A percentile compares a stretch with the other conserved stretches of the same genome.
Evolutionary conservation across 805 yeast genomes (phyloP).

Genomic region (Pichia membranifaciens): DNA sequence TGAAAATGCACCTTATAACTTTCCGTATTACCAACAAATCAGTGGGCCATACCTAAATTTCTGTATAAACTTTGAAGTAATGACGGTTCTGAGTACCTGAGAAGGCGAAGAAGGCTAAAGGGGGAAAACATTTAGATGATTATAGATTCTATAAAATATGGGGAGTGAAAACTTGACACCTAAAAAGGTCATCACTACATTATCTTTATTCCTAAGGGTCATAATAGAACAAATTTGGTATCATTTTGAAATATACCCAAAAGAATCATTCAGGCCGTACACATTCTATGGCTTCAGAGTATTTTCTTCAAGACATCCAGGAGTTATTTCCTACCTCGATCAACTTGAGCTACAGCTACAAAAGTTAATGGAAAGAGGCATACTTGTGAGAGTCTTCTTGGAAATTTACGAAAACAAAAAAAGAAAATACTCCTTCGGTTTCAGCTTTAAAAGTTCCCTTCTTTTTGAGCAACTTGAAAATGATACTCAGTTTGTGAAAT

Average conservation of each 20-base stretch:
- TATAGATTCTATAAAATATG: not conserved
- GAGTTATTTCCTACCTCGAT: constrained; percentile 34
- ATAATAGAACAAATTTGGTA: constrained; percentile 46
- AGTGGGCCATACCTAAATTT: too few species aligned
- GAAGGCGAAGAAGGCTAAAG: too few species aligned
- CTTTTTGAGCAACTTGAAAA: constrained; percentile 19
- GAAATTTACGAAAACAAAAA: constrained; percentile 15
- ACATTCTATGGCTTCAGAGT: constrained; percentile 39
- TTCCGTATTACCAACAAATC: too few species aligned
- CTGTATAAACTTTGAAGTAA: too few species aligned
- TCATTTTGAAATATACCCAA: constrained; percentile 48
- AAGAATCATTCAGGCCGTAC: constrained; percentile 38
- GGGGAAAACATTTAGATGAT: too few species aligned
- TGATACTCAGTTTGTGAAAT: constrained; percentile 2
- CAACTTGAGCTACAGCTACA: constrained; percentile 22
- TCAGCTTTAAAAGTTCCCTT: constrained; percentile 27
- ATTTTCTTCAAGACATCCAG: constrained; percentile 43
- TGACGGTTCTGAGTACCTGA: too few species aligned
- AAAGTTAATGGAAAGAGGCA: constrained; percentile 19
- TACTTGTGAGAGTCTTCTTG: constrained; percentile 22
- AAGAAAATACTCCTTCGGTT: constrained; percentile 21
- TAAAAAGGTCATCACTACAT: not conserved
- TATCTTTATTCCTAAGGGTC: constrained; percentile 4
- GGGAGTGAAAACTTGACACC: not conserved
- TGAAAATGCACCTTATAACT: too few species aligned